A percentile compares a stretch with the other conserved stretches of the same genome.
Evolutionary conservation across 768 basidiomycete species (phyloP).

Genomic region (Hemileccinum impolitum): DNA sequence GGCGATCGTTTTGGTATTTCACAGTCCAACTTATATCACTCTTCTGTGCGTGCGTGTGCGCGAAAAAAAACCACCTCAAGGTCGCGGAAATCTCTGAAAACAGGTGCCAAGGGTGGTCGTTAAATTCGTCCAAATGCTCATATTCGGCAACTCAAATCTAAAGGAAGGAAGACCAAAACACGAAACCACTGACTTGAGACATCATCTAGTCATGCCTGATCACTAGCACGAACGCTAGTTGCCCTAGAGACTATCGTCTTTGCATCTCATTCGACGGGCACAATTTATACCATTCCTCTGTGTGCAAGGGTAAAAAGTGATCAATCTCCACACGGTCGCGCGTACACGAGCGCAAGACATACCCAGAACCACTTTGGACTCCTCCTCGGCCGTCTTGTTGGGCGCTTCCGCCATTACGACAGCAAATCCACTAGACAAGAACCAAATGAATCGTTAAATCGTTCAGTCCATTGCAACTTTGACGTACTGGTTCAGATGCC

Average conservation of each 20-base stretch:
- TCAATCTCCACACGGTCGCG: neutral
- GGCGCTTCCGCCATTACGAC: conserved; percentile 29
- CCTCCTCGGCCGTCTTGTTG: neutral
- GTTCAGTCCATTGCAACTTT: neutral
- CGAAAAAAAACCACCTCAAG: too few species aligned
- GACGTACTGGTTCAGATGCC: conserved; percentile 28
- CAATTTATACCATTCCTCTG: conserved; percentile 21
- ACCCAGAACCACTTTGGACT: conserved; percentile 21
- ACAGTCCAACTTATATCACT: too few species aligned
- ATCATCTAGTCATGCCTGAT: too few species aligned
- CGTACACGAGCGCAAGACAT: neutral
- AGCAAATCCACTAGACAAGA: conserved; percentile 23
- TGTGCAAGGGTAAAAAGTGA: neutral
- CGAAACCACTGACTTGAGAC: too few species aligned
- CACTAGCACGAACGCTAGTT: too few species aligned
- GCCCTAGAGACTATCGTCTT: neutral
- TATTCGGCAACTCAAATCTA: too few species aligned
- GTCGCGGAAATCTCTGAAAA: too few species aligned
- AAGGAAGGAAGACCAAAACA: too few species aligned
- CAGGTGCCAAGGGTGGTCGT: too few species aligned
- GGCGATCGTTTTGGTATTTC: too few species aligned
- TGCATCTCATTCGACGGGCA: conserved; percentile 8
- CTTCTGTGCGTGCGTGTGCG: too few species aligned
- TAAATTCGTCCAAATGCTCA: too few species aligned
- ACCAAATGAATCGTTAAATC: neutral